Conservation (phyloP, 257 asterid species). For the Orobanche coerulescens region DNA sequence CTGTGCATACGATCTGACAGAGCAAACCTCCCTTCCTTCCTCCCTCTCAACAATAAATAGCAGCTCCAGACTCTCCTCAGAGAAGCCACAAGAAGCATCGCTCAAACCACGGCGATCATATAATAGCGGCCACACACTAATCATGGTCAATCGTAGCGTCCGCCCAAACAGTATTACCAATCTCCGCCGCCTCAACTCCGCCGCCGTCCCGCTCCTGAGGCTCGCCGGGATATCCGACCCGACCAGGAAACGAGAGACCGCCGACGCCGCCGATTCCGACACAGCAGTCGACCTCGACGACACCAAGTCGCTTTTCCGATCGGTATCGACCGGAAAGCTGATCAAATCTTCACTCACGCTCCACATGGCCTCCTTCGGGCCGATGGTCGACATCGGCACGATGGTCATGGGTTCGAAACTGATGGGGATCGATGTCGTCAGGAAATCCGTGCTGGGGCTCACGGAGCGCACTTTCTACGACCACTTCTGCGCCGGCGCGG, state of each 20-base stretch:
- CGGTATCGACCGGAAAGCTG: constrained; percentile 40
- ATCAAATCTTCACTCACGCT: constrained; percentile 40
- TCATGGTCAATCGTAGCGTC: constrained; percentile 41
- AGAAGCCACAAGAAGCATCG: neutral
- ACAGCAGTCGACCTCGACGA: constrained; percentile 19
- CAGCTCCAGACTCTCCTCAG: neutral
- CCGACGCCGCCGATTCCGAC: neutral
- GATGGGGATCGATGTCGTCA: constrained; percentile 31
- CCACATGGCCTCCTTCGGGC: constrained; percentile 32
- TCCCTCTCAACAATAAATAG: neutral
- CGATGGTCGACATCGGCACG: constrained; percentile 45
- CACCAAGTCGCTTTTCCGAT: constrained; percentile 32
- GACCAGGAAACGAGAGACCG: neutral
- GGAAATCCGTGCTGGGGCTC: constrained; percentile 24
- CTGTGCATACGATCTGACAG: no score
- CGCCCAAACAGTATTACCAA: constrained; percentile 29
- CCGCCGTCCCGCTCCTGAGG: constrained; percentile 29
- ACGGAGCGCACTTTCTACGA: constrained; percentile 45
- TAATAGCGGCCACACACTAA: neutral
- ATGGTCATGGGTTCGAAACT: constrained; percentile 45
- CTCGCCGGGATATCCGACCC: constrained; percentile 9
- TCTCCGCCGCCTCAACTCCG: constrained; percentile 35
- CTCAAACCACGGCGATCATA: no score
- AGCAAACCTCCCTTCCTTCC: no score
- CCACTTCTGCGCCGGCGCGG: constrained; percentile 76